Percentiles rank a stretch among this genome's conserved stretches.
phyloP scores from a whole-genome alignment of 202 grass and related monocot species.

The Carex arenaria region DNA sequence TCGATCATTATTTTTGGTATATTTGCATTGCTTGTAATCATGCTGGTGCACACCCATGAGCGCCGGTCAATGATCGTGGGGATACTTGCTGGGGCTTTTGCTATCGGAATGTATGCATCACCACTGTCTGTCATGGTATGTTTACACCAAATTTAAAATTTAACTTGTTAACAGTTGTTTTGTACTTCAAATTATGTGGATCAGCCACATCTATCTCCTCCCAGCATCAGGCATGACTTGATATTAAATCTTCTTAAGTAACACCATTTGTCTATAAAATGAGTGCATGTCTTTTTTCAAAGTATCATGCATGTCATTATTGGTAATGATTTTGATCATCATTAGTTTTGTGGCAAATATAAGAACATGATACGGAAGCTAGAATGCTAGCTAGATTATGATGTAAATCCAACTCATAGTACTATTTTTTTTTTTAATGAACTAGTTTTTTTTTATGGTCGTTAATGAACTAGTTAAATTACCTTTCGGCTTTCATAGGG shows the following conservation, averaged over 20 bases:
- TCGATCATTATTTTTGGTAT: slow-evolving; percentile 43
- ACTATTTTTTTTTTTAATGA: slow-evolving; percentile 7
- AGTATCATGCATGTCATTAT: background rate
- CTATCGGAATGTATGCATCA: slow-evolving; percentile 65
- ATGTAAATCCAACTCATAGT: background rate
- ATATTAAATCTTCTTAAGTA: background rate
- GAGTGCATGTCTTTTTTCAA: background rate
- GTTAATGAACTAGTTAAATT: slow-evolving; percentile 3
- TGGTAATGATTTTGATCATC: background rate
- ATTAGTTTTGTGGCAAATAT: background rate
- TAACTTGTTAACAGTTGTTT: background rate
- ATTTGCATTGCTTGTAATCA: slow-evolving; percentile 42
- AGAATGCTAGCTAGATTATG: background rate
- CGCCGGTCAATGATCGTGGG: slow-evolving; percentile 60
- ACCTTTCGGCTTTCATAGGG: background rate
- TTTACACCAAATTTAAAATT: background rate
- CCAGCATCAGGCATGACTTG: background rate
- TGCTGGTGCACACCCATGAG: slow-evolving; percentile 37
- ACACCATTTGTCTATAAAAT: background rate
- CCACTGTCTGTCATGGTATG: slow-evolving; percentile 89
- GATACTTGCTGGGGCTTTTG: slow-evolving; percentile 55
- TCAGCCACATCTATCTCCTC: background rate
- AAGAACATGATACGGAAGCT: background rate
- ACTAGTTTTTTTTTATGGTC: too few species aligned
- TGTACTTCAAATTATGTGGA: background rate